A percentile compares a stretch with the other conserved stretches of the same genome.
These are phyloP conservation scores for Phytophthora ohioensis DNA, from an alignment of 352 stramenopile genomes.

Conservation along the genomic window DNA sequence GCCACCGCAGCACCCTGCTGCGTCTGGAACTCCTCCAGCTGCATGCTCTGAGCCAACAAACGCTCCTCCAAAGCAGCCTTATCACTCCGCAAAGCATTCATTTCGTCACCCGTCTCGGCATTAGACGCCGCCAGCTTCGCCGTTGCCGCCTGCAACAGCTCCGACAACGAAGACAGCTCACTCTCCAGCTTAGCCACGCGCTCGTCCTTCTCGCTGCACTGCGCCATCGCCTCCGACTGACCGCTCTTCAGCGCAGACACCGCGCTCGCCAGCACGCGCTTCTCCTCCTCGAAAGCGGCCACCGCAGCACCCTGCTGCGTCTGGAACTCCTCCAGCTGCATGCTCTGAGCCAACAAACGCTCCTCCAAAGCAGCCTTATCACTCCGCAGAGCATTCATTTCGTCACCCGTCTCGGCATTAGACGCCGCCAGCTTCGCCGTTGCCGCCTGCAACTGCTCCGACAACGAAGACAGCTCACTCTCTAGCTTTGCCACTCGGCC, in stretches of 20 bases:
- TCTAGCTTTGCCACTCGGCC: conserved; percentile 9
- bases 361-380: conserved; percentile 20
- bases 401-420: conserved; percentile 7
- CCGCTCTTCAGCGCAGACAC: conserved; percentile 15
- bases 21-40: conserved; percentile 19
- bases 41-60: conserved; percentile 18
- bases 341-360: conserved; percentile 9
- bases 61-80: conserved; percentile 25
- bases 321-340: conserved; percentile 12
- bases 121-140: conserved; percentile 30
- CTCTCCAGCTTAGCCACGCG: conserved; percentile 15
- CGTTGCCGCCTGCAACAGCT: conserved; percentile 12
- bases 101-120: conserved; percentile 30
- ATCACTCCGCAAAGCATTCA: conserved; percentile 30
- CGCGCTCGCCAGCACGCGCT: conserved; percentile 17
- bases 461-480: conserved; percentile 8
- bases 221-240: conserved; percentile 6
- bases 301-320: conserved; percentile 11
- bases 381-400: conserved; percentile 14
- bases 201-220: conserved; percentile 19
- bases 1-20: conserved; percentile 23
- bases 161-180: conserved; percentile 7
- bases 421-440: conserved; percentile 11
- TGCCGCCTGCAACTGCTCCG: conserved; percentile 6
- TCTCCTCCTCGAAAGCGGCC: conserved; percentile 20